Base-by-base conservation (phyloP, 208 protist species). In the Phytomonas serpens region DNA sequence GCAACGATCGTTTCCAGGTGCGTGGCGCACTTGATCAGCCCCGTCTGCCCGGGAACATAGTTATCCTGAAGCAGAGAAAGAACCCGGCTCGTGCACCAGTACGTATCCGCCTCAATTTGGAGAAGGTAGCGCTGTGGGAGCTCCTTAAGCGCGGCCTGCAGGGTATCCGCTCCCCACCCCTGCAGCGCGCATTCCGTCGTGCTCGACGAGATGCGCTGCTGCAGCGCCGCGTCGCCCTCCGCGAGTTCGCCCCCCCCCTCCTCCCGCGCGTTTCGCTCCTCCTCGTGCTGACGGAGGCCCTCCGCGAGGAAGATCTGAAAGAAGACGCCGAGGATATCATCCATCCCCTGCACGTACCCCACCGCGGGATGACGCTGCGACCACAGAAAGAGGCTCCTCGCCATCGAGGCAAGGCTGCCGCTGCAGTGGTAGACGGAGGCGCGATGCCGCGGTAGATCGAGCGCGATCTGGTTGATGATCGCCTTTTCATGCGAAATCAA, bases 261-360 rank as follows among this genome's bases (percentile, higher is more conserved):
- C 1, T 68, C 66, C 36, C 65, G 1, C 29, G 40, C 61, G 52
- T n/a, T 27, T 42, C 27, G 61, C 34, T 74, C 67, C n/a, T 52
- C 32, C 47, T 61, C 65, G 16, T 42, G 7, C 71, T 89, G 80
- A 27, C 78, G 72, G 33, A 95, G 65, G 16, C 83, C 85, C 23
- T 85, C 84, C 14, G 80, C 69, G 42, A 97, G 72, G 76, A 98
- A 98, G 37, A 96, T 86, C 16, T 87, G 82, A 68, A 97, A 94
- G 71, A 98, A 98, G 31, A 96, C 84, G 36, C 79, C 85, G 19
- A 97, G 80, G 11, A 98, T 73, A 76, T 98, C 97, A 69, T 98
- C 97, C 80, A 98, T 97, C 70, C 97, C 97, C 75, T 98, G 95
- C 64, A 98, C 97, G 76, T 98, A 98, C 6, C 94, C 95, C 34